Base-by-base conservation (phyloP, 306 rosid genomes). In the Geum urbanum region DNA sequence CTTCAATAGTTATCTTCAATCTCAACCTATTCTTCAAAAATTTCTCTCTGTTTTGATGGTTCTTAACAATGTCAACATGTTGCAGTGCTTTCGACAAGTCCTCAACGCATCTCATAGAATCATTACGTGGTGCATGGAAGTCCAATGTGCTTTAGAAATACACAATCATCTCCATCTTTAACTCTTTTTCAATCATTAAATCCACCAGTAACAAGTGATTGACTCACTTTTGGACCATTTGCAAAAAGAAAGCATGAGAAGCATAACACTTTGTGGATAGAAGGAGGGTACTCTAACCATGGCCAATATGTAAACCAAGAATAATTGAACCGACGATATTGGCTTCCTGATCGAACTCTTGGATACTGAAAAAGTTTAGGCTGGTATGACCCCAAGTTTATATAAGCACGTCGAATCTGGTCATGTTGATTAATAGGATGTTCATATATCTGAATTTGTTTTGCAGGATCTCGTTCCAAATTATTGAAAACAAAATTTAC, bases 131-230 rank as follows among this genome's bases (percentile, higher is more conserved):
- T 20, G 22, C 35, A 55, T 55, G 14, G 60, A 55, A 32, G 35
- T 18, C 51, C 47, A 39, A 63, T 22, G n/a, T 63, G 67, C 41
- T 9, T 8, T 7, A 37, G 14, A 63, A 63, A 63, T n/a, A 18
- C 19, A 63, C 67, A 63, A 39, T 9, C n/a, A 0, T 41, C 18
- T 8, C 1, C 49, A 13, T 39, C 45, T 1, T 63, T 63, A 63
- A 63, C 67, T 63, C 45, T 40, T 18, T 63, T 63, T 48, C 32
- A 63, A 9, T 39, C n/a, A 6, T 63, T 41, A 41, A 41, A 63
- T 50, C 16, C 32, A 14, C 7, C 15, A 63, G 9, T 0, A 63
- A 0, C 18, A 8, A 63, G 12, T 35, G 35, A 8, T 6, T 9
- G 4, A 15, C 2, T 32, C 0, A 9, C 4, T 41, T 32, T 22